A percentile compares a stretch with the other conserved stretches of the same genome.
These are phyloP conservation scores for Pterula multifida DNA, from an alignment of 1,284 basidiomycete genomes.

Conservation along the genomic window DNA sequence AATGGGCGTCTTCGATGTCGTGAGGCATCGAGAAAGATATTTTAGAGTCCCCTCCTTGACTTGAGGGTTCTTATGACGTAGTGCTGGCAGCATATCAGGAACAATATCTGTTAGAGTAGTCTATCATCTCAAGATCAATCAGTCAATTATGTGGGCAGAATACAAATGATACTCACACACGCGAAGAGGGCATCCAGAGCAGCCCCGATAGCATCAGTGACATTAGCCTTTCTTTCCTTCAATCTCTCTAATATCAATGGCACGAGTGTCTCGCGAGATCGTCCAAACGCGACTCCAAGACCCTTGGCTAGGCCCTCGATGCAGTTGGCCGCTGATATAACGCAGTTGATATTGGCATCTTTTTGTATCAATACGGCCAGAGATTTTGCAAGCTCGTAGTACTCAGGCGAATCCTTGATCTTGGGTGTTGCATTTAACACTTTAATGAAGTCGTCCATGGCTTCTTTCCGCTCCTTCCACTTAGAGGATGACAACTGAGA, in stretches of 20 bases:
- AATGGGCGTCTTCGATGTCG: constrained; percentile 57
- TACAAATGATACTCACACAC: constrained; percentile 41
- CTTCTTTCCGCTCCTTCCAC: constrained; percentile 98
- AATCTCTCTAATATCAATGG: constrained; percentile 79
- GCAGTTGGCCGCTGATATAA: constrained; percentile 80
- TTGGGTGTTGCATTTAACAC: constrained; percentile 65
- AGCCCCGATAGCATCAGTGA: constrained; percentile 81
- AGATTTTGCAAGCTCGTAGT: constrained; percentile 64
- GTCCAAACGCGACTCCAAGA: constrained; percentile 63
- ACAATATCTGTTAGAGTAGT: constrained; percentile 74
- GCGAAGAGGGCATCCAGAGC: constrained; percentile 86
- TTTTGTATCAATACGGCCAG: constrained; percentile 75
- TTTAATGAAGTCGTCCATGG: constrained; percentile 73
- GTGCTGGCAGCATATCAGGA: constrained; percentile 69
- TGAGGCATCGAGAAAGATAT: constrained; percentile 77
- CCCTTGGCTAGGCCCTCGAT: constrained; percentile 83
- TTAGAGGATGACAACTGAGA: constrained; percentile 78
- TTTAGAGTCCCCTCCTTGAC: constrained; percentile 91
- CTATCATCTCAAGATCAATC: too few relatives aligned
- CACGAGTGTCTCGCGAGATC: constrained; percentile 66
- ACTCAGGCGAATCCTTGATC: constrained; percentile 68
- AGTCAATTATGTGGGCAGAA: constrained; percentile 1
- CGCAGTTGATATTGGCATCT: constrained; percentile 95
- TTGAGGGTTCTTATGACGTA: constrained; percentile 92
- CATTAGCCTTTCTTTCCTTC: constrained; percentile 89